Conservation (phyloP, 345 rosid species). For the Euclidium syriacum region DNA sequence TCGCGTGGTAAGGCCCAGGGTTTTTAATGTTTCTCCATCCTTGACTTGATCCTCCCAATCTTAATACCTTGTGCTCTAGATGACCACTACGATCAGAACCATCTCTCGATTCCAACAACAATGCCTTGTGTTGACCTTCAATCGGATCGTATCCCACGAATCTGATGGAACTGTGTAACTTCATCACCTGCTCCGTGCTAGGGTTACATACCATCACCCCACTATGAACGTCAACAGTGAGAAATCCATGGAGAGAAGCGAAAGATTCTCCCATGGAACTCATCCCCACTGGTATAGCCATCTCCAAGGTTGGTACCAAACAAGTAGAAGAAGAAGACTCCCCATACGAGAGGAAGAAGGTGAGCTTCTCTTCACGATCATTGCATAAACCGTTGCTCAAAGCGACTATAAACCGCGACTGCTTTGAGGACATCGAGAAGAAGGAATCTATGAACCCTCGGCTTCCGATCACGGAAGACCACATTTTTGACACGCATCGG, state of each 20-base stretch:
- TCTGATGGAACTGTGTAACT: neutral
- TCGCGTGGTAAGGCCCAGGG: neutral
- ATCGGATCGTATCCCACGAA: neutral
- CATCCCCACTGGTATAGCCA: no score
- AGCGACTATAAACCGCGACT: neutral
- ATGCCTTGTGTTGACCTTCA: neutral
- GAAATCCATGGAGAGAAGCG: neutral
- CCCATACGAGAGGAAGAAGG: neutral
- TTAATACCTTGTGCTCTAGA: neutral
- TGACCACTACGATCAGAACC: no score
- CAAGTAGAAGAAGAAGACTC: neutral
- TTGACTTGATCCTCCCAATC: neutral
- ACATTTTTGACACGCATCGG: neutral
- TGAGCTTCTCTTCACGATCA: neutral
- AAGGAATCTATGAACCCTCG: neutral
- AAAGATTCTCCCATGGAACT: no score
- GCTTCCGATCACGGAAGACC: neutral
- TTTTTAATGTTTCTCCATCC: neutral
- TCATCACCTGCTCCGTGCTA: neutral
- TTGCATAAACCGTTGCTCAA: neutral
- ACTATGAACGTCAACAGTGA: neutral
- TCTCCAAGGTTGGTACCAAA: neutral
- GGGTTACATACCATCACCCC: neutral
- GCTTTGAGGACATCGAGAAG: neutral
- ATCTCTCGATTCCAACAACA: no score